These are phyloP conservation scores for Catenaria anguillulae DNA, from an alignment of 371 early-diverging fungal species.

Conservation along the genomic window DNA sequence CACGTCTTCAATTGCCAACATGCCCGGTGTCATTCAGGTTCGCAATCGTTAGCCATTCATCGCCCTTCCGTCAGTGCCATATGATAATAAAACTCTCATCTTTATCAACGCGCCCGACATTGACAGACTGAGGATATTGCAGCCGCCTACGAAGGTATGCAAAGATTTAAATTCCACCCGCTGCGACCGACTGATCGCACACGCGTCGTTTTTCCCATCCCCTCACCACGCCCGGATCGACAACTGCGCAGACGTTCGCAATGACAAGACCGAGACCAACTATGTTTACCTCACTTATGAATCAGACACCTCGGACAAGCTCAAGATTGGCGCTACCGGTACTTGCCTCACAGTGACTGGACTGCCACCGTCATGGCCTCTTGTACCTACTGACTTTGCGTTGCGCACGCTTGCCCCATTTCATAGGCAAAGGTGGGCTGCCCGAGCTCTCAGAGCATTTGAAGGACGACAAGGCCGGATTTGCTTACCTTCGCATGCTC, in stretches of 20 bases:
- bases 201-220: not conserved
- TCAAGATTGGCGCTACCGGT: conserved; percentile 26
- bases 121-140: not conserved
- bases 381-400: too few species aligned
- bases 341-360: too few species aligned
- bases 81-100: too few species aligned
- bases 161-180: not conserved
- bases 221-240: too few species aligned
- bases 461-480: conserved; percentile 52
- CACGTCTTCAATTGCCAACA: too few species aligned
- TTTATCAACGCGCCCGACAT: too few species aligned
- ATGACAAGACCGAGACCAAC: conserved; percentile 50
- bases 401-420: too few species aligned
- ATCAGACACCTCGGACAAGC: conserved; percentile 29
- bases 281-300: conserved; percentile 36
- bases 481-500: conserved; percentile 59
- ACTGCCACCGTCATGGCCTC: too few species aligned
- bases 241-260: conserved; percentile 22
- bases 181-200: too few species aligned
- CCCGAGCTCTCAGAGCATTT: conserved; percentile 45
- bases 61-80: too few species aligned
- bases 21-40: too few species aligned
- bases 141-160: conserved; percentile 3
- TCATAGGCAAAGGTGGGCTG: conserved; percentile 53
- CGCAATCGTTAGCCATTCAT: too few species aligned